A percentile compares a stretch with the other conserved stretches of the same genome.
Evolutionary conservation across 2,329 filamentous ascomycete genomes (phyloP).

Genomic region (Trichoderma sp.): DNA sequence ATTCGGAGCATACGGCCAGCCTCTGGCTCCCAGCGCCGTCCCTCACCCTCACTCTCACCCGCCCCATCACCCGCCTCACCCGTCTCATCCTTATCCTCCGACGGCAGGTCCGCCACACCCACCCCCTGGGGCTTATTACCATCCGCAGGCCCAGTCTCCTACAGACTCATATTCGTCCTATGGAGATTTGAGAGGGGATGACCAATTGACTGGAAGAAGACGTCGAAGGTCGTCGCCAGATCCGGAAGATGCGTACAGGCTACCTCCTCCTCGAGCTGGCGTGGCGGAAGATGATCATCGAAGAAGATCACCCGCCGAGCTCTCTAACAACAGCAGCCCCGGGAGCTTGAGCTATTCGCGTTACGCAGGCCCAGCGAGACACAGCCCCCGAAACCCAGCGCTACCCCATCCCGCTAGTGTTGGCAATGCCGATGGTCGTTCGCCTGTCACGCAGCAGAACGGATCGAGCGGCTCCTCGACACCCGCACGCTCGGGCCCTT

Average conservation of each 20-base stretch:
- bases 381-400: conserved; percentile 44
- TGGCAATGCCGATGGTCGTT: conserved; percentile 35
- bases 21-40: conserved; percentile 43
- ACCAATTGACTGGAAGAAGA: conserved; percentile 36
- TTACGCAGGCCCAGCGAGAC: conserved; percentile 37
- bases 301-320: conserved; percentile 54
- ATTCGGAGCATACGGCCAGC: conserved; percentile 60
- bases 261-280: conserved; percentile 46
- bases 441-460: conserved; percentile 38
- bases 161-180: conserved; percentile 46
- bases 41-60: conserved; percentile 23
- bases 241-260: conserved; percentile 44
- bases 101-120: conserved; percentile 27
- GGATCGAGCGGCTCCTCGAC: conserved; percentile 42
- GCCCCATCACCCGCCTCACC: conserved; percentile 2
- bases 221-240: conserved; percentile 43
- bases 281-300: conserved; percentile 51
- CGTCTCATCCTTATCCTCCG: conserved; percentile 28
- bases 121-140: conserved; percentile 43
- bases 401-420: conserved; percentile 35
- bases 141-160: conserved; percentile 45
- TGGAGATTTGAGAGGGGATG: conserved; percentile 38
- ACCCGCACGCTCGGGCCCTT: conserved; percentile 33
- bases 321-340: conserved; percentile 51
- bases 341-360: conserved; percentile 42